Evolutionary conservation across 352 stramenopile genomes (phyloP), one percentile per base, ranked within the genome.

Genomic region (Pythium vanterpoolii): DNA sequence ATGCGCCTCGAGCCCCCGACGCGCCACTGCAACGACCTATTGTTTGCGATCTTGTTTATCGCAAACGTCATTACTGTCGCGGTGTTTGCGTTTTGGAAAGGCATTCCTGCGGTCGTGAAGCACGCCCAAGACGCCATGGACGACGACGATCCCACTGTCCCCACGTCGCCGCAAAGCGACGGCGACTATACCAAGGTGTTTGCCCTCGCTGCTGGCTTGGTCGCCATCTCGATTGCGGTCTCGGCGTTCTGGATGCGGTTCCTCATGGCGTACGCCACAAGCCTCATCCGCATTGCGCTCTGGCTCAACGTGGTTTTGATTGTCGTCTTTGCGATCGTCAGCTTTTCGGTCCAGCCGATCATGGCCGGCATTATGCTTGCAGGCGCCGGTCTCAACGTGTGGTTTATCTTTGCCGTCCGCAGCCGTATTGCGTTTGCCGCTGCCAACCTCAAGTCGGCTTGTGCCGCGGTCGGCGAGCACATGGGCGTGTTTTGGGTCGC

Each of bases 351-450:
- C 21, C 88, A 83, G 39, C 68, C 73, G 0, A 77, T 89, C 62
- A 77, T 83, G 24, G 72, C 73, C 19, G 67, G 87, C 4, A 33
- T 89, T 19, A 85, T 89, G 46, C 59, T 93, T 4, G 10, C 71
- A 4, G 50, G 87, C 60, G 85, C 80, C 2, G 78, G 70, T 3
- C 71, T 94, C 46, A 94, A 94, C 64, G 82, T 94, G 26, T 94
- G 85, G 64, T 94, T 74, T 60, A 92, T 95, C 51, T 90, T 76
- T 50, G 75, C 75, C 0, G 83, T 95, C 16, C 77, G 85, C 54
- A 80, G 90, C 61, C 81, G 85, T 45, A 95, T 95, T 38, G 83
- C 68, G 33, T 95, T 95, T 57, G 85, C 85, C 16, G 85, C 76
- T 1, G 83, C 83, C n/a, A 92, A 93, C 60, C 61, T 95, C 21